Base-by-base conservation (phyloP, 176 grass and related monocot species). In the Musa troglodytarum region DNA sequence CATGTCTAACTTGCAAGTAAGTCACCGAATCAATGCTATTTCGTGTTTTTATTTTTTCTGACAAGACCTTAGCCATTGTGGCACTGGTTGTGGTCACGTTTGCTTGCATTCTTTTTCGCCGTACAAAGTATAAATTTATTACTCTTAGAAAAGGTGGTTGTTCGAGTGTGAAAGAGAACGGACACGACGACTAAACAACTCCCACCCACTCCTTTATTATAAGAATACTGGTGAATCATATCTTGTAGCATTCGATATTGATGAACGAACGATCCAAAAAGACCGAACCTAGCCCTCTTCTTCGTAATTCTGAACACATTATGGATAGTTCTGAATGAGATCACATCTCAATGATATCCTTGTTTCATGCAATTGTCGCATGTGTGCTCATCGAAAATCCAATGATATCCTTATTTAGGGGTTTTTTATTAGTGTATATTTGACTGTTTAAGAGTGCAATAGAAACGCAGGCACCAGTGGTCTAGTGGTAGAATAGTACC, bases 401-500 rank as follows among this genome's bases (percentile, higher is more conserved):
- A 22, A 22, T 22, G 22, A n/a, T n/a, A n/a, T n/a, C n/a, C n/a
- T n/a, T 22, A 22, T 22, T 22, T 22, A 22, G 22, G 22, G 22
- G 22, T 22, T 22, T 22, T 22, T 22, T 22, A 2, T 28, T 1
- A 28, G 2, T 34, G 0, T 4, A 34, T 4, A 3, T 43, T 43
- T 43, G 5, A 34, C 0, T 0, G 0, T 34, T 4, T 34, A 5
- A 34, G 34, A 34, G 34, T 5, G 34, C 0, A 0, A 5, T 34
- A 4, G 3, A 5, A 0, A 0, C 5, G 0, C 34, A 5, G 55
- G 79, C 82, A 91, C 83, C 85, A 87, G 84, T 83, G 73, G 79
- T 92, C 82, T 84, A 87, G 85, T 90, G 89, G 85, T 87, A 81
- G 82, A 87, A 83, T 90, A 84, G 83, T 85, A 87, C 83, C 85